phyloP scores from a whole-genome alignment of 129 eudicot genomes.

The Flaveria bidentis region DNA sequence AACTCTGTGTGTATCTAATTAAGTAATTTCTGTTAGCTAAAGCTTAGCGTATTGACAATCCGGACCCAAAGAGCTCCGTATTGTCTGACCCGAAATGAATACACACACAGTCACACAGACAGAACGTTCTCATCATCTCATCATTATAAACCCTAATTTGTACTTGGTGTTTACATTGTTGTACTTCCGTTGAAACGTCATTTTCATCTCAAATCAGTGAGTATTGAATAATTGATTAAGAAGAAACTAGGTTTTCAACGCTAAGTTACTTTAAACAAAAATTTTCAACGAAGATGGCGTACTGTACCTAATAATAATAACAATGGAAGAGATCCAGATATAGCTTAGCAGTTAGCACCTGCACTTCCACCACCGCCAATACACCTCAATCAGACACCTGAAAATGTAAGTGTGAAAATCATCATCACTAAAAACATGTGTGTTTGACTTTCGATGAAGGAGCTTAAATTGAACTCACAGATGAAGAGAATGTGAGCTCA shows the following conservation, averaged over 20 bases:
- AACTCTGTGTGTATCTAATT: too few species aligned
- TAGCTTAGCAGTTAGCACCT: background rate
- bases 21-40: background rate
- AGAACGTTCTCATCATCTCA: constrained; percentile 19
- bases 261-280: background rate
- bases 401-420: constrained; percentile 9
- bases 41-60: constrained; percentile 23
- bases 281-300: constrained; percentile 3
- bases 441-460: background rate
- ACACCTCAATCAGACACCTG: constrained; percentile 18
- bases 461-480: constrained; percentile 14
- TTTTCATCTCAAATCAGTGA: constrained; percentile 16
- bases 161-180: constrained; percentile 16
- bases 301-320: constrained; percentile 8
- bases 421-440: background rate
- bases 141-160: constrained; percentile 31
- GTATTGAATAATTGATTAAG: constrained; percentile 2
- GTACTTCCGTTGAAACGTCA: constrained; percentile 30
- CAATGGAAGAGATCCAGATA: constrained; percentile 13
- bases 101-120: background rate
- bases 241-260: constrained; percentile 10
- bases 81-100: constrained; percentile 32
- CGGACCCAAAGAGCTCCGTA: constrained; percentile 41
- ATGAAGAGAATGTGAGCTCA: constrained; percentile 28
- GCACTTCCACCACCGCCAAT: constrained; percentile 3